Evolutionary conservation across 352 stramenopile species (phyloP).

Genomic region (Globisporangium nunn): DNA sequence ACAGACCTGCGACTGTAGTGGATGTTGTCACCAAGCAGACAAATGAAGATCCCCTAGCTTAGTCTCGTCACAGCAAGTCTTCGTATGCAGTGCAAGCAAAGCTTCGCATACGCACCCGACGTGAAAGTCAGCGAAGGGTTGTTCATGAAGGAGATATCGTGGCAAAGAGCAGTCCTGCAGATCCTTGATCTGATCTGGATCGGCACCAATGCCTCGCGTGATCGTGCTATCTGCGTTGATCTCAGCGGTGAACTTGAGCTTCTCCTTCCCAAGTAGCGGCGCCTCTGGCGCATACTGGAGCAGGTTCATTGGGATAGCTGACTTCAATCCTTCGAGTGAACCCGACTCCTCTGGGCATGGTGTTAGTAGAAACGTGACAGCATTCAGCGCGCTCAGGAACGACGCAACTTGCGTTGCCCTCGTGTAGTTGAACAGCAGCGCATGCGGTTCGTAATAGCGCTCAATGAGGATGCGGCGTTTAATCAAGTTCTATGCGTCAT

Average conservation of each 20-base stretch:
- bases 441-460: conserved; percentile 50
- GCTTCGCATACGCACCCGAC: conserved; percentile 31
- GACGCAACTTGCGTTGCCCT: conserved; percentile 41
- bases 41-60: neutral
- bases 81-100: neutral
- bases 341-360: conserved; percentile 16
- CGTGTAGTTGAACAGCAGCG: conserved; percentile 62
- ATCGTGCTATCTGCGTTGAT: conserved; percentile 22
- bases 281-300: conserved; percentile 45
- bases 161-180: conserved; percentile 46
- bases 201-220: conserved; percentile 16
- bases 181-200: conserved; percentile 42
- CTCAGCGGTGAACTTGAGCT: conserved; percentile 3
- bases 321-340: conserved; percentile 9
- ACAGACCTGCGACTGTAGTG: conserved; percentile 8
- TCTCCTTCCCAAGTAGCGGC: conserved; percentile 21
- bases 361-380: conserved; percentile 49
- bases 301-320: conserved; percentile 37
- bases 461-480: conserved; percentile 57
- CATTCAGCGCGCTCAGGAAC: conserved; percentile 65
- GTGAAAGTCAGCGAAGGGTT: conserved; percentile 25
- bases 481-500: conserved; percentile 38
- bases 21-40: neutral
- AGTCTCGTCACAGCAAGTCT: neutral
- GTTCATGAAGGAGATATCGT: conserved; percentile 34